phyloP scores from a whole-genome alignment of 2,329 filamentous ascomycete species.

The Reticulascus tulasneorum region DNA sequence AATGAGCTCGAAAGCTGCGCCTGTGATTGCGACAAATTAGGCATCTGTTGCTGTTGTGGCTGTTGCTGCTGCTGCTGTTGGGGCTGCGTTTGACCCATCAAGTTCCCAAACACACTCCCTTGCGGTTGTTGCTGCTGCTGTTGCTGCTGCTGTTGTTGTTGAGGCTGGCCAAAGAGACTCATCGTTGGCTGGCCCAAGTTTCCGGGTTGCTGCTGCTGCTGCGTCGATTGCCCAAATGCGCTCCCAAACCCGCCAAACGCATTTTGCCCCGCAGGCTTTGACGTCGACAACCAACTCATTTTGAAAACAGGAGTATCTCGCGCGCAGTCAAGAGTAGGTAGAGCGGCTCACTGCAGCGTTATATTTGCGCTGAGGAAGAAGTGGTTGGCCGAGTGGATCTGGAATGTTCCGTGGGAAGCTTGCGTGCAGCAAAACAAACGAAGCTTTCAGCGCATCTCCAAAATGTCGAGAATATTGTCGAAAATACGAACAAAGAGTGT shows the following conservation, averaged over 20 bases:
- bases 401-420: too few relatives aligned
- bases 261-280: conserved; percentile 27
- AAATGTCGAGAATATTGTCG: neutral
- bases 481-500: neutral
- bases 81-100: conserved; percentile 27
- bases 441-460: conserved; percentile 7
- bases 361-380: neutral
- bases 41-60: conserved; percentile 40
- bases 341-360: too few relatives aligned
- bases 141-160: conserved; percentile 28
- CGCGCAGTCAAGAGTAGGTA: too few relatives aligned
- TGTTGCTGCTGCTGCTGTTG: conserved; percentile 31
- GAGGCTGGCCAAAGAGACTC: conserved; percentile 24
- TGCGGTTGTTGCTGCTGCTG: conserved; percentile 26
- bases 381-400: neutral
- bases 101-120: conserved; percentile 30
- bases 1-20: conserved; percentile 45
- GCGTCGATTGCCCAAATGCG: conserved; percentile 30
- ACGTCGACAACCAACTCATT: conserved; percentile 32
- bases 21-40: conserved; percentile 38
- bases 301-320: too few relatives aligned
- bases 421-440: conserved; percentile 5
- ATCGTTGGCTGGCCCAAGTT: conserved; percentile 18
- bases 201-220: conserved; percentile 23
- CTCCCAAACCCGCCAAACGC: conserved; percentile 10